Conservation (phyloP, 208 protist species). For the Crithidia sp. region DNA sequence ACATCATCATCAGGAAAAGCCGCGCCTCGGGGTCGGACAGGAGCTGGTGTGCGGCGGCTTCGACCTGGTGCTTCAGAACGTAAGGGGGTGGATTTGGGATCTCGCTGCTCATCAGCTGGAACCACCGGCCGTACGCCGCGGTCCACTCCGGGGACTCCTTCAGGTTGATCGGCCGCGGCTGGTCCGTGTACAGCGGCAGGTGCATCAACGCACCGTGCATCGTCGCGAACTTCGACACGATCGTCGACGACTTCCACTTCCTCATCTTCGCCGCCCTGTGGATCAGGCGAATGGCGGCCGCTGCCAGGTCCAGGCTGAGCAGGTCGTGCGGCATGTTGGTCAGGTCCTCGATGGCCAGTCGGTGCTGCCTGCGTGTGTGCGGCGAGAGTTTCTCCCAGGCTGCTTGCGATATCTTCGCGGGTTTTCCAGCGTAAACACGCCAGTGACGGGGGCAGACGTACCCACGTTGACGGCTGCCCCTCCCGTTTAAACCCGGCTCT, state of each 20-base stretch:
- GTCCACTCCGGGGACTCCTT: neutral
- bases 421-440: neutral
- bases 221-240: neutral
- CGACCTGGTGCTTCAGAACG: neutral
- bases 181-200: neutral
- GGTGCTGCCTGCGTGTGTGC: neutral
- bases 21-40: neutral
- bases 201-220: neutral
- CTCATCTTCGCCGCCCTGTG: neutral
- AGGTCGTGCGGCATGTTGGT: slow-evolving; percentile 3
- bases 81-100: neutral
- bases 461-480: slow-evolving; percentile 7
- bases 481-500: slow-evolving; percentile 1
- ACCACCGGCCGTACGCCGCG: neutral
- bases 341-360: neutral
- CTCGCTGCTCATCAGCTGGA: neutral
- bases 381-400: slow-evolving; percentile 4
- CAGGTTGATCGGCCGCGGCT: neutral
- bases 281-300: neutral
- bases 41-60: neutral
- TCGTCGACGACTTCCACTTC: neutral
- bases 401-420: neutral
- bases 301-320: neutral
- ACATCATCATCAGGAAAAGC: neutral
- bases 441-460: slow-evolving; percentile 9